phyloP scores from a whole-genome alignment of 305 asterid genomes.

The Rubia peregrina region DNA sequence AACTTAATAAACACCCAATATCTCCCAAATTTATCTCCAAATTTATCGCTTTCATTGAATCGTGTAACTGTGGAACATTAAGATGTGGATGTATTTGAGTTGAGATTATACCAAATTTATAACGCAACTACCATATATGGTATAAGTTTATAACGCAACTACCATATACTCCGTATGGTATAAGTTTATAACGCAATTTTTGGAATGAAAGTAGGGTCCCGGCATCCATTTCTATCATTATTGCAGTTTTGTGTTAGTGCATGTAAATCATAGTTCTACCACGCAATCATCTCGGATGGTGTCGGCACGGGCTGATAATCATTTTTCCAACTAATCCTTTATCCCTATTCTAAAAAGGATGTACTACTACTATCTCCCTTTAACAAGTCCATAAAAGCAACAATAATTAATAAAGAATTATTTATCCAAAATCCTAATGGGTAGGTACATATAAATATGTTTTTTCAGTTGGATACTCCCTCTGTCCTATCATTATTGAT shows the following conservation, averaged over 20 bases:
- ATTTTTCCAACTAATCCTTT: conserved; percentile 12
- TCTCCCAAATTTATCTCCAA: too few species aligned
- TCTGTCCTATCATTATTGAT: too few species aligned
- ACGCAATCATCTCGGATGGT: conserved; percentile 8
- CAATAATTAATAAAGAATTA: not conserved
- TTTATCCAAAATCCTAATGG: not conserved
- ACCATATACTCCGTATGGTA: not conserved
- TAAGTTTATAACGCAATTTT: not conserved
- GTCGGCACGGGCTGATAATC: conserved; percentile 15
- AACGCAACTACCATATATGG: too few species aligned
- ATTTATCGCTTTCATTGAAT: too few species aligned
- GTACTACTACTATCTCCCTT: too few species aligned
- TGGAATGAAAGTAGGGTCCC: not conserved
- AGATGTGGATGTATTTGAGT: too few species aligned
- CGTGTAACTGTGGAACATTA: too few species aligned
- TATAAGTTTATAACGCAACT: too few species aligned
- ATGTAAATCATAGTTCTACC: not conserved
- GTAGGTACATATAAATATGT: not conserved
- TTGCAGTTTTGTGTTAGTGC: not conserved
- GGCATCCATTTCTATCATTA: not conserved
- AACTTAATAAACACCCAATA: too few species aligned
- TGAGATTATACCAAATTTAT: too few species aligned
- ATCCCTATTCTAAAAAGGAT: not conserved
- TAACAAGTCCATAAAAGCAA: too few species aligned
- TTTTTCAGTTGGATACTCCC: too few species aligned